Percentiles rank a stretch among this genome's conserved stretches.
Evolutionary conservation across 148 eudicot genomes (phyloP).

Genomic region (Drosera capensis): DNA sequence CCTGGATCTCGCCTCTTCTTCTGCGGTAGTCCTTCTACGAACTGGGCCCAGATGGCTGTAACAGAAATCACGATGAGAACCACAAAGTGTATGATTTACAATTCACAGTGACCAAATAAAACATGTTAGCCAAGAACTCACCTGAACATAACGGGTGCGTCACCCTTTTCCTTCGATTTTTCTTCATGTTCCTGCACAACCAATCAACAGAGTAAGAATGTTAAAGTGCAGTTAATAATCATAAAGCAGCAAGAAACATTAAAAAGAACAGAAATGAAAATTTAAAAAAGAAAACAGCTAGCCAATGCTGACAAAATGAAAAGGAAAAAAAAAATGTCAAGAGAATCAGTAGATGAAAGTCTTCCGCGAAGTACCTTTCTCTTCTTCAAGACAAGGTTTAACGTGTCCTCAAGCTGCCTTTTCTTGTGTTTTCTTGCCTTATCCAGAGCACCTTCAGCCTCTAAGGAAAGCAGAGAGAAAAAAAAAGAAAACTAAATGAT

Average conservation of each 20-base stretch:
- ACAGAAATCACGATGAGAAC: conserved; percentile 11
- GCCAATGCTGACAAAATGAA: no score
- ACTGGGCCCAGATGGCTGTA: conserved; percentile 93
- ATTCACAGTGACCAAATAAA: neutral
- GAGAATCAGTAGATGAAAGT: no score
- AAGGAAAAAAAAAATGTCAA: neutral
- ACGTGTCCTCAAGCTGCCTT: conserved; percentile 91
- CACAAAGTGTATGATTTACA: neutral
- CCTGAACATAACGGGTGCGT: conserved; percentile 98
- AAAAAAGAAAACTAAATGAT: neutral
- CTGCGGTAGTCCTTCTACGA: conserved; percentile 50
- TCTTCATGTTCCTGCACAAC: conserved; percentile 83
- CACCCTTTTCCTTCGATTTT: conserved; percentile 84
- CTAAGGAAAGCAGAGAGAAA: conserved; percentile 35
- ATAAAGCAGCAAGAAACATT: no score
- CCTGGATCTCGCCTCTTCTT: conserved; percentile 78
- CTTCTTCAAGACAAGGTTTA: conserved; percentile 70
- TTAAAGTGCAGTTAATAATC: neutral
- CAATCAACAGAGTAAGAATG: conserved; percentile 1
- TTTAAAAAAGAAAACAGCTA: no score
- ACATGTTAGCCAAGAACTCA: conserved; percentile 8
- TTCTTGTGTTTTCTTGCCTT: conserved; percentile 98
- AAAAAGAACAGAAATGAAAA: no score
- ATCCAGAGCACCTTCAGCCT: conserved; percentile 98
- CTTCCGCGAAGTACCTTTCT: conserved; percentile 78